Evolutionary conservation across 768 basidiomycete genomes (phyloP), one percentile per base, ranked within the genome.

Genomic region (Lactarius indigo): DNA sequence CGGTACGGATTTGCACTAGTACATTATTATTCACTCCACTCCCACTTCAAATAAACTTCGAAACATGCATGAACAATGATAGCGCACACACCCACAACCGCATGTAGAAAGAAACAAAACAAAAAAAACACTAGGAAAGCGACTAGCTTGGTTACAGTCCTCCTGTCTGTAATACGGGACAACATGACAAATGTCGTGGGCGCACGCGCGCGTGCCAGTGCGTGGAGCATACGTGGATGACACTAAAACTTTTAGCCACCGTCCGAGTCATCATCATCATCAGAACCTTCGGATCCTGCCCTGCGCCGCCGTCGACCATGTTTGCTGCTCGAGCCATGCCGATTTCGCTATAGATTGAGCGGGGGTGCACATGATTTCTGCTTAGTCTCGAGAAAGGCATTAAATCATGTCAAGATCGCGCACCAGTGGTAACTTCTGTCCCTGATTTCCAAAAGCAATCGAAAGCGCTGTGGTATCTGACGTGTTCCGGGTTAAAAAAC

Each of bases 401-500:
- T 31, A 55, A 20, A 55, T 30, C 62, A 61, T 66, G 47, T 57
- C 63, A 54, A 57, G 54, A 62, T 61, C 61, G 61, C 73, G 75
- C 76, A 93, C 92, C 83, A 93, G 76, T 58, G 92, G 92, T 65
- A 94, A 81, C 76, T 94, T 93, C 79, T 94, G 91, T 35, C 92
- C 92, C 82, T 94, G 92, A 74, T 90, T 93, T 54, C 90, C 91
- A 73, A 94, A 87, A 28, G 92, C 91, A 66, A 92, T 92, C 57
- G 92, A 94, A 42, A 94, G 82, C 12, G 92, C 88, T 54, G 92
- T 94, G n/a, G 92, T 92, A 76, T 92, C 91, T 91, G 71, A 68
- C 39, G 39, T 66, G 56, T 59, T 63, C 61, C 47, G 13, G 50
- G 62, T 57, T 15, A 52, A 52, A 52, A 66, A 57, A 17, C 4